phyloP scores from a whole-genome alignment of 225 moss, liverwort and hornwort genomes.

The Polytrichum formosum region DNA sequence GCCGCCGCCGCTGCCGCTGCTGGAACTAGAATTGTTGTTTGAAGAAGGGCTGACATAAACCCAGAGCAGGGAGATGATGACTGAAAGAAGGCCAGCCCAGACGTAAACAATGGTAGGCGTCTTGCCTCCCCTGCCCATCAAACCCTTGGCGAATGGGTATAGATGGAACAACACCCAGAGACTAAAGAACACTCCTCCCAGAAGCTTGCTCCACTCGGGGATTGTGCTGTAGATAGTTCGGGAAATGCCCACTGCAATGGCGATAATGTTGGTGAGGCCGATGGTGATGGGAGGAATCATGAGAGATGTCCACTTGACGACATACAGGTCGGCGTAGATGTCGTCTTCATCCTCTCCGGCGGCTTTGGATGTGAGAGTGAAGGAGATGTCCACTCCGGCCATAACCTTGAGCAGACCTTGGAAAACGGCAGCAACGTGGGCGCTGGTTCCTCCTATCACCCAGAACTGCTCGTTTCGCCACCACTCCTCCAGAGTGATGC shows the following conservation, averaged over 20 bases:
- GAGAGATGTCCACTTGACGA: constrained; percentile 87
- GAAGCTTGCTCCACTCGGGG: constrained; percentile 84
- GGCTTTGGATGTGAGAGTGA: constrained; percentile 83
- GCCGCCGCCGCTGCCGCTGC: constrained; percentile 15
- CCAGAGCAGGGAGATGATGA: constrained; percentile 90
- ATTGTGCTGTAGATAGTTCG: constrained; percentile 61
- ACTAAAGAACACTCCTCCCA: constrained; percentile 88
- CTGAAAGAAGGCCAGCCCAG: constrained; percentile 81
- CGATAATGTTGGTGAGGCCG: constrained; percentile 72
- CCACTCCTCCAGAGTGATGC: constrained; percentile 87
- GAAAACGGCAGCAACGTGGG: constrained; percentile 87
- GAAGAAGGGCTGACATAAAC: constrained; percentile 63
- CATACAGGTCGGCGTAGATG: constrained; percentile 68
- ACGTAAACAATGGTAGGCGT: constrained; percentile 89
- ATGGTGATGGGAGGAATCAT: constrained; percentile 94
- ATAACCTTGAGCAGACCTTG: constrained; percentile 89
- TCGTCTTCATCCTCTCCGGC: constrained; percentile 87
- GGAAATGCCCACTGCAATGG: constrained; percentile 74
- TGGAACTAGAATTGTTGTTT: constrained; percentile 21
- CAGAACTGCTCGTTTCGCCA: constrained; percentile 97
- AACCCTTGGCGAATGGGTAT: constrained; percentile 94
- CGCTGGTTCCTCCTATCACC: constrained; percentile 95
- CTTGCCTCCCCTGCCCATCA: constrained; percentile 85
- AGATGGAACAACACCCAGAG: constrained; percentile 84
- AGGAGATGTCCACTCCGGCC: constrained; percentile 92